Percentiles rank a stretch among this genome's conserved stretches.
Evolutionary conservation across 225 moss, liverwort and hornwort genomes (phyloP).

Genomic region (Pseudisothecium myosuroides): DNA sequence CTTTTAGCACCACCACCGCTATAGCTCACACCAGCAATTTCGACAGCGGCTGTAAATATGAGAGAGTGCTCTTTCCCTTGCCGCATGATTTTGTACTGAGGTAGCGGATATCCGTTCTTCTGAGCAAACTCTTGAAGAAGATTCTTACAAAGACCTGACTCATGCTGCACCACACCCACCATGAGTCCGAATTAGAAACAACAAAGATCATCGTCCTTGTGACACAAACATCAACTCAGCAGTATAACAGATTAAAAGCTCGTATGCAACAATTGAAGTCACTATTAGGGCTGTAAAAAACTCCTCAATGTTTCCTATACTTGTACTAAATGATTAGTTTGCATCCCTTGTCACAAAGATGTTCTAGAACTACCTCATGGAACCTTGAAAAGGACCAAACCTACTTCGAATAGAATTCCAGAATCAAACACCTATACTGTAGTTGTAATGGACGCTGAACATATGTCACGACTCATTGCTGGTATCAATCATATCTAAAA

Average conservation of each 20-base stretch:
- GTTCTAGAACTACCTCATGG: background rate
- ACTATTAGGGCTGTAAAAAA: background rate
- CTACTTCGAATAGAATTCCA: background rate
- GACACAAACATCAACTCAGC: background rate
- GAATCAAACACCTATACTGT: background rate
- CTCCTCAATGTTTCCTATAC: background rate
- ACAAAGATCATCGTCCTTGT: background rate
- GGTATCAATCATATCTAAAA: background rate
- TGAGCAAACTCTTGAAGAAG: constrained; percentile 91
- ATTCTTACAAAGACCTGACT: constrained; percentile 98
- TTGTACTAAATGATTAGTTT: background rate
- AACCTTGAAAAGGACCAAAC: background rate
- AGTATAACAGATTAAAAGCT: background rate
- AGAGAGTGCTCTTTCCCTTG: constrained; percentile 86
- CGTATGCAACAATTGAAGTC: background rate
- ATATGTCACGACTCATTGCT: background rate
- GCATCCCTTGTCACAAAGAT: background rate
- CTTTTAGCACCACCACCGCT: constrained; percentile 83
- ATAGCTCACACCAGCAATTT: constrained; percentile 88
- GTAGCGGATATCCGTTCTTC: constrained; percentile 72
- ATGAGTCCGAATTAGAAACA: constrained; percentile 9
- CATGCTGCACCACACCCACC: constrained; percentile 62
- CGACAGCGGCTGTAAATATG: constrained; percentile 70
- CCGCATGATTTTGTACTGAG: constrained; percentile 76
- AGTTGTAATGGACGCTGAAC: background rate